phyloP scores from a whole-genome alignment of 139 green algal genomes.

The Pseudopediastrum boryanum region DNA sequence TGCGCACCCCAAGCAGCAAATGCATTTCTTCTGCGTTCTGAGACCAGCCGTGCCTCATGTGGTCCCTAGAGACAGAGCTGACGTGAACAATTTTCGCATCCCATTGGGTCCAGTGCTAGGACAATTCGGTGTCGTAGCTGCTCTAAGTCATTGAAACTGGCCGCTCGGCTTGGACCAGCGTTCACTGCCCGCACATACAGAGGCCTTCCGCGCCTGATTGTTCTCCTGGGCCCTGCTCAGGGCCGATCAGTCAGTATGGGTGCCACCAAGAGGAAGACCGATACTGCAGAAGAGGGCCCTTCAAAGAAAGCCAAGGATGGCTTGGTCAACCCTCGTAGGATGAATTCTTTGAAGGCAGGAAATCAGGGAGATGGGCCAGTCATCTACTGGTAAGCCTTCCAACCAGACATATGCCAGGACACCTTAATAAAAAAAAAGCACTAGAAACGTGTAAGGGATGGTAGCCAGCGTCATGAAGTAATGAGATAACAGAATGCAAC shows the following conservation, averaged over 20 bases:
- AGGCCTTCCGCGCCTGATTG: slow-evolving; percentile 10
- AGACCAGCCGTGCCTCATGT: no score
- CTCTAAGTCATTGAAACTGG: neutral
- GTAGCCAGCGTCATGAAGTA: neutral
- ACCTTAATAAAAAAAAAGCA: neutral
- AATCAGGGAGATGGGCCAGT: slow-evolving; percentile 59
- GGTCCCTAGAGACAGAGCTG: no score
- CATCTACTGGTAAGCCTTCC: slow-evolving; percentile 70
- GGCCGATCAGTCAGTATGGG: no score
- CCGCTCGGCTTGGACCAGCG: no score
- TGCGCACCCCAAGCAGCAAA: no score
- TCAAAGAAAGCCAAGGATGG: neutral
- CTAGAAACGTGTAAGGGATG: neutral
- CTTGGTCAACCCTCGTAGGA: slow-evolving; percentile 66
- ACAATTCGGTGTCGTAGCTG: neutral
- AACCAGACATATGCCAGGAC: neutral
- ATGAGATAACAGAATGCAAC: neutral
- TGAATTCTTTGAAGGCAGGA: slow-evolving; percentile 60
- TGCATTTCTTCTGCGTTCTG: no score
- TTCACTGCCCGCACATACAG: neutral
- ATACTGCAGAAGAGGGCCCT: neutral
- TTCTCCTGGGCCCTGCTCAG: neutral
- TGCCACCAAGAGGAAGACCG: slow-evolving; percentile 38
- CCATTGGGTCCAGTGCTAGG: neutral
- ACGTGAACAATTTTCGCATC: neutral